Percentiles rank a stretch among this genome's conserved stretches.
Conservation (phyloP, 768 basidiomycete genomes). For the Kondoa subrosea region DNA sequence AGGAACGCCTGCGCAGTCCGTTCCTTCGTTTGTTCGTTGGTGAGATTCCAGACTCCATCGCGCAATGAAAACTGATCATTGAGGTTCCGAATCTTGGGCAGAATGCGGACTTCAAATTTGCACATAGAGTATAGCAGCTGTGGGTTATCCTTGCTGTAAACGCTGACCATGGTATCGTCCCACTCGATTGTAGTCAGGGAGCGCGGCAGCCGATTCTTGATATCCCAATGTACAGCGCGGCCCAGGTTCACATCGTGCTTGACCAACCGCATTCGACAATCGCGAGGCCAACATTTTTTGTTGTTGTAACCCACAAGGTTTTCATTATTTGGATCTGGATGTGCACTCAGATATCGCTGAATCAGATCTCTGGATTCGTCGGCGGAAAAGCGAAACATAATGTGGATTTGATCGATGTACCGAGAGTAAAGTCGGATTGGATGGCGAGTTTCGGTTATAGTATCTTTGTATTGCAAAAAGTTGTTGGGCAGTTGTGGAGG, state of each 20-base stretch:
- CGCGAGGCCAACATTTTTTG: slow-evolving; percentile 97
- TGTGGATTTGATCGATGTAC: slow-evolving; percentile 85
- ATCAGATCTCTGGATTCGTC: slow-evolving; percentile 96
- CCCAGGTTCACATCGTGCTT: slow-evolving; percentile 99
- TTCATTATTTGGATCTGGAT: slow-evolving; percentile 94
- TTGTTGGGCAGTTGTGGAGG: slow-evolving; percentile 96
- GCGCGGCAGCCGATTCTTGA: slow-evolving; percentile 86
- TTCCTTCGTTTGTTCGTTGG: slow-evolving; percentile 93
- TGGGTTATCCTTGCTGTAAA: slow-evolving; percentile 94
- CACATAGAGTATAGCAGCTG: slow-evolving; percentile 96
- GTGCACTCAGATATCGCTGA: slow-evolving; percentile 89
- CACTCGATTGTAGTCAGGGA: slow-evolving; percentile 97
- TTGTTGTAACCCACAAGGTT: slow-evolving; percentile 99
- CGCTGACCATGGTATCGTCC: slow-evolving; percentile 61
- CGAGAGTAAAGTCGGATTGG: slow-evolving; percentile 97
- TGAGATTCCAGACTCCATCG: slow-evolving; percentile 48
- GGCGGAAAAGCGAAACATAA: slow-evolving; percentile 92
- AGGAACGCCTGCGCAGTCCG: slow-evolving; percentile 94
- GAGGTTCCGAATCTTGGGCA: slow-evolving; percentile 89
- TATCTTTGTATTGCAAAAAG: slow-evolving; percentile 92
- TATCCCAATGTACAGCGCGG: slow-evolving; percentile 97
- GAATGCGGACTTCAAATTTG: slow-evolving; percentile 94
- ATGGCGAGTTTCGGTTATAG: slow-evolving; percentile 83
- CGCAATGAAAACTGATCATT: slow-evolving; percentile 92
- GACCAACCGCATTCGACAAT: slow-evolving; percentile 96